phyloP scores from a whole-genome alignment of 345 rosid genomes.

The Brassica cretica region DNA sequence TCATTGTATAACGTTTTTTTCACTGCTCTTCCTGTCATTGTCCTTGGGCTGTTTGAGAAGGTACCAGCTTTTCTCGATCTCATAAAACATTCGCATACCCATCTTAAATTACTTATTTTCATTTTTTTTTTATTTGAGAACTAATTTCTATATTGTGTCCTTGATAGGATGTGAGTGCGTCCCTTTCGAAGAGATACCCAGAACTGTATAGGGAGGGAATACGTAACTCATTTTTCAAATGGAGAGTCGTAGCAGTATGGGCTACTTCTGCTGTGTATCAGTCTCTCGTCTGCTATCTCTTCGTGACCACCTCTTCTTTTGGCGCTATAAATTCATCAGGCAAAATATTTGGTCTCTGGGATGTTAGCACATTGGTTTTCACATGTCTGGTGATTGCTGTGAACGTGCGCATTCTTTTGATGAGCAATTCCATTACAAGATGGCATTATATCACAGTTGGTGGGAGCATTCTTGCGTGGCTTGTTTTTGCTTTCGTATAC shows the following conservation, averaged over 20 bases:
- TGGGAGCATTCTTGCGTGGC: conserved; percentile 92
- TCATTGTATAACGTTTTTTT: conserved; percentile 88
- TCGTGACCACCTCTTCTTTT: conserved; percentile 58
- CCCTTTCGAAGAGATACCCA: conserved; percentile 94
- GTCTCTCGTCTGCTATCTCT: conserved; percentile 74
- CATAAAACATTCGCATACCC: neutral
- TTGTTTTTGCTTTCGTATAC: conserved; percentile 65
- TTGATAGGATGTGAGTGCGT: conserved; percentile 88
- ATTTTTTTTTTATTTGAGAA: neutral
- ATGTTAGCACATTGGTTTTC: conserved; percentile 94
- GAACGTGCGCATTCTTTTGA: conserved; percentile 93
- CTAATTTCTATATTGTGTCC: conserved; percentile 1
- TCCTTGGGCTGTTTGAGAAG: conserved; percentile 90
- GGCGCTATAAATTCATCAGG: conserved; percentile 70
- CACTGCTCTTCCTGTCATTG: conserved; percentile 86
- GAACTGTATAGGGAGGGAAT: conserved; percentile 89
- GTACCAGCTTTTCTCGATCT: neutral
- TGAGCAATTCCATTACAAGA: conserved; percentile 86
- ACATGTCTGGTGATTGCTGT: conserved; percentile 87
- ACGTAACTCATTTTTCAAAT: conserved; percentile 72
- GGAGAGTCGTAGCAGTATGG: conserved; percentile 90
- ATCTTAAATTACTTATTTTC: neutral
- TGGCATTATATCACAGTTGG: conserved; percentile 86
- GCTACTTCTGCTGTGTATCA: conserved; percentile 87
- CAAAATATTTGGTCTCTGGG: conserved; percentile 89